Percentiles rank a stretch among this genome's conserved stretches.
Evolutionary conservation across 345 rosid species (phyloP).

Genomic region (Citrus cavaleriei): DNA sequence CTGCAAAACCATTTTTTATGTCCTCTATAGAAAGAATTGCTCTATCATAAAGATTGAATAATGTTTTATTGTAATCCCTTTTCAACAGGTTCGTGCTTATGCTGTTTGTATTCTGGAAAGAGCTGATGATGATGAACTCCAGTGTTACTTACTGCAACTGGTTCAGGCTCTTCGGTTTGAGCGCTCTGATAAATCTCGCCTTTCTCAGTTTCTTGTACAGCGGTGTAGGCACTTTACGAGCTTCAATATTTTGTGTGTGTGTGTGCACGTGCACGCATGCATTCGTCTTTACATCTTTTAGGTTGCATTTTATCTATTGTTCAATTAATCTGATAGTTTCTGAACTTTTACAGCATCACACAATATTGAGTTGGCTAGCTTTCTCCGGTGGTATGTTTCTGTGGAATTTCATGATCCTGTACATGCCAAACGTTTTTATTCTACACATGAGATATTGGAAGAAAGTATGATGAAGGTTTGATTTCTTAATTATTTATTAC

Average conservation of each 20-base stretch:
- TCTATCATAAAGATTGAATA: constrained; percentile 1
- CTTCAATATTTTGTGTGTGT: not conserved
- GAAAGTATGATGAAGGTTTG: constrained; percentile 75
- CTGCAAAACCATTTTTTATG: not conserved
- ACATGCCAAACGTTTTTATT: constrained; percentile 73
- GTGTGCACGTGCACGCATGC: too few relatives aligned
- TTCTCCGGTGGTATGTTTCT: constrained; percentile 92
- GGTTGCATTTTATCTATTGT: constrained; percentile 9
- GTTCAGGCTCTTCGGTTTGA: constrained; percentile 99
- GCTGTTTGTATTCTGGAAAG: constrained; percentile 97
- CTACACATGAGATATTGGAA: constrained; percentile 73
- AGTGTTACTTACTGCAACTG: constrained; percentile 95
- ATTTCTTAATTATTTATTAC: constrained; percentile 7
- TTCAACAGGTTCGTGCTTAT: constrained; percentile 91
- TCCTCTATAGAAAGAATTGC: not conserved
- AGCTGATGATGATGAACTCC: constrained; percentile 98
- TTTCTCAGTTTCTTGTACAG: constrained; percentile 88
- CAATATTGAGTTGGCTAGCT: constrained; percentile 91
- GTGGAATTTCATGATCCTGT: constrained; percentile 90
- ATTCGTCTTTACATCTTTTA: not conserved
- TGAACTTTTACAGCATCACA: constrained; percentile 57
- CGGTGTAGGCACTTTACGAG: constrained; percentile 54
- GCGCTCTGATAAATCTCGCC: constrained; percentile 90
- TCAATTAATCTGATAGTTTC: constrained; percentile 17
- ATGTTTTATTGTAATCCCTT: constrained; percentile 14